Conservation (phyloP, 176 grass and related monocot genomes). For the Tillandsia leiboldiana region DNA sequence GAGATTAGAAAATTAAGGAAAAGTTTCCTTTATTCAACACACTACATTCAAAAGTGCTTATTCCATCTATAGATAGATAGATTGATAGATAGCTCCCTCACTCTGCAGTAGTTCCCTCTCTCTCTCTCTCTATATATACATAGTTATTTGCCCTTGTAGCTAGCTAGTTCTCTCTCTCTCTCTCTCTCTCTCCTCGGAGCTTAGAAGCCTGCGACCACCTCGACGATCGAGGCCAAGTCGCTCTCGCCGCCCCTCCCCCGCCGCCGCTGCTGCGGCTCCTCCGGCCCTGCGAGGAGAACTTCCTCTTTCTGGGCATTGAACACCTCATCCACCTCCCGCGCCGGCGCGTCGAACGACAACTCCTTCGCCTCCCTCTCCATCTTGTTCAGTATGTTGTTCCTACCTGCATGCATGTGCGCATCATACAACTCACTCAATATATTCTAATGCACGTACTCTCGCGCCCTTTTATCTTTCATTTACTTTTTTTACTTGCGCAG, state of each 20-base stretch:
- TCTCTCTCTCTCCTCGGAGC: conserved; percentile 1
- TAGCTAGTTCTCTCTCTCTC: not conserved
- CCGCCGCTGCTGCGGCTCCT: conserved; percentile 19
- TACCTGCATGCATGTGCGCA: conserved; percentile 1
- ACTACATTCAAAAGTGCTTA: too few species aligned
- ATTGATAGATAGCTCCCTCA: too few species aligned
- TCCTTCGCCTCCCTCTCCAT: conserved; percentile 54
- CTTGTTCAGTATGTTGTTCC: conserved; percentile 43
- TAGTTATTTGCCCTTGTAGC: too few species aligned
- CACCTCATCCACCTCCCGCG: conserved; percentile 52
- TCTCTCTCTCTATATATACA: not conserved
- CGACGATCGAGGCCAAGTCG: not conserved
- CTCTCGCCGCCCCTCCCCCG: not conserved
- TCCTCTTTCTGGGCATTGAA: conserved; percentile 32
- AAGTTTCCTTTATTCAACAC: too few species aligned
- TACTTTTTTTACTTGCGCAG: not conserved
- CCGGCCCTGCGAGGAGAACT: conserved; percentile 36
- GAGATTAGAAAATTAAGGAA: too few species aligned
- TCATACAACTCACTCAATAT: not conserved
- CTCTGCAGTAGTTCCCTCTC: not conserved
- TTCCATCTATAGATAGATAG: too few species aligned
- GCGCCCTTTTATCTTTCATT: too few species aligned
- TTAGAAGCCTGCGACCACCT: conserved; percentile 1
- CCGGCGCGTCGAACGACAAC: conserved; percentile 41
- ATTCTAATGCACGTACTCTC: too few species aligned